Conservation (phyloP, 2,329 filamentous ascomycete species). For the Fusarium xylarioides region DNA sequence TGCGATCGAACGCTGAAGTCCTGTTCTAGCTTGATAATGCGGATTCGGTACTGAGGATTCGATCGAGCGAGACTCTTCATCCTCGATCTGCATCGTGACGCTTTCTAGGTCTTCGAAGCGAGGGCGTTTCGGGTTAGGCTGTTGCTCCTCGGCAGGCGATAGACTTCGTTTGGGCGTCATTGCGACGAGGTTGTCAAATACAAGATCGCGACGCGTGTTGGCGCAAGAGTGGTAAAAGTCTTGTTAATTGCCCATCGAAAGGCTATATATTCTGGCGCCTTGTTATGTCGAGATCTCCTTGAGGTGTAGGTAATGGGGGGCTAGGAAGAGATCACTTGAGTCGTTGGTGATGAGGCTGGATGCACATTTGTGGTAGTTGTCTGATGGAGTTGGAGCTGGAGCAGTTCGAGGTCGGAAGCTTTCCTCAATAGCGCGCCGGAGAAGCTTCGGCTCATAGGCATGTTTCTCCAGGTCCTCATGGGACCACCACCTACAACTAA, state of each 20-base stretch:
- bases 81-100: background rate
- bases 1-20: conserved; percentile 64
- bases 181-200: background rate
- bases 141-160: conserved; percentile 42
- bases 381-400: background rate
- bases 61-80: conserved; percentile 29
- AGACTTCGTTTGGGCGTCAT: conserved; percentile 53
- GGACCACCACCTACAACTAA: background rate
- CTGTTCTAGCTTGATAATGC: conserved; percentile 46
- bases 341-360: background rate
- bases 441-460: conserved; percentile 30
- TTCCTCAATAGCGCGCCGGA: conserved; percentile 12
- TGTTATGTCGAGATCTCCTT: background rate
- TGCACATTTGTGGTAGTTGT: background rate
- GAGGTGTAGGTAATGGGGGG: background rate
- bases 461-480: background rate
- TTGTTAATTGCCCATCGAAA: conserved; percentile 6
- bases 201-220: background rate
- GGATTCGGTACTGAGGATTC: conserved; percentile 42
- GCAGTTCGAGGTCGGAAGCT: background rate
- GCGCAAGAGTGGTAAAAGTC: background rate
- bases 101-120: conserved; percentile 19
- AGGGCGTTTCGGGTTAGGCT: conserved; percentile 45
- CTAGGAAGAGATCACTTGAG: background rate
- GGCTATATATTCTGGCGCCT: background rate